Base-by-base conservation (phyloP, 352 stramenopile species). In the Nothophytophthora sp. region DNA sequence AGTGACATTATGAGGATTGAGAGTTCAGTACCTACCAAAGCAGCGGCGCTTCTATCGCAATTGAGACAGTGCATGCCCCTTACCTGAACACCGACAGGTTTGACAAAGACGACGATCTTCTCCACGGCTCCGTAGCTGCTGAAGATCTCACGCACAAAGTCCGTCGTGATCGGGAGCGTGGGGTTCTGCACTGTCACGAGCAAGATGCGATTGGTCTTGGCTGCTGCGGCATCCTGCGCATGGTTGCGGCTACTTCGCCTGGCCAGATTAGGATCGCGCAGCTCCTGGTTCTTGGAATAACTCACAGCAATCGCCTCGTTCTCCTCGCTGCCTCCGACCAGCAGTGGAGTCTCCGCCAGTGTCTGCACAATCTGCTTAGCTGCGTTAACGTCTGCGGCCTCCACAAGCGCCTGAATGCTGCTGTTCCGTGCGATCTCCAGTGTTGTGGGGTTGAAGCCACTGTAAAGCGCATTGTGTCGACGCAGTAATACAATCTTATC, bases 101-200 rank as follows among this genome's bases (percentile, higher is more conserved):
- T 85, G 41, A 80, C 68, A 36, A 87, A 87, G 44, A 87, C 67
- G 2, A 87, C 76, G 24, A 79, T 58, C 53, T 87, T 87, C 47
- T 85, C 70, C 11, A 87, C 73, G 12, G 36, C 33, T 18, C 76
- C 76, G 48, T 80, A 85, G 16, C 54, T 55, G 35, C 58, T 52
- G 48, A 85, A 87, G 47, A 85, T 63, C 18, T 48, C 49, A 41
- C 71, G 30, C 35, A 87, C 71, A 42, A 87, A 60, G 16, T 85
- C 70, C 1, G 70, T 77, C 28, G 73, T 80, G 55, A 87, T 77
- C 9, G 70, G 73, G 30, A 80, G 81, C 46, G 69, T 81, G 19
- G 76, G 73, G 51, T 83, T 85, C 55, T 87, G 76, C 33, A 87
- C 67, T n/a, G 76, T 87, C 13, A 85, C 70, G 19, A 87, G 67